phyloP scores from a whole-genome alignment of 2,329 filamentous ascomycete species.

The Colletotrichum eleusines region DNA sequence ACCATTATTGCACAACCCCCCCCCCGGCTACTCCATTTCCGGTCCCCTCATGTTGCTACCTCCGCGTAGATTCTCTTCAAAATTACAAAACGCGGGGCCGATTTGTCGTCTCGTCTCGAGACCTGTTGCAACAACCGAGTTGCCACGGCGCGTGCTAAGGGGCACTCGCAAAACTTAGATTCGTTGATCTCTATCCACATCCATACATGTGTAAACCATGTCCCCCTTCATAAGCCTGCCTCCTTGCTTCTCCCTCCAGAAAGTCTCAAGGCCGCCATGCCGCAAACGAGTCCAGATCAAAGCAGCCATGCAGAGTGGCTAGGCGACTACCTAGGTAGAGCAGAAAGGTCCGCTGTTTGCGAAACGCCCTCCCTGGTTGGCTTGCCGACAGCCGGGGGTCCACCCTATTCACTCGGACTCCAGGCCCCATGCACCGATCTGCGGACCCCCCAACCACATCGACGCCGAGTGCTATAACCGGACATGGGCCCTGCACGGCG shows the following conservation, averaged over 20 bases:
- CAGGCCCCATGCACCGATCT: slow-evolving; percentile 37
- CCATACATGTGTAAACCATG: background rate
- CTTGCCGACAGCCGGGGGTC: slow-evolving; percentile 16
- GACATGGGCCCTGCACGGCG: slow-evolving; percentile 6
- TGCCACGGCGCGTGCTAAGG: slow-evolving; percentile 2
- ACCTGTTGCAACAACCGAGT: background rate
- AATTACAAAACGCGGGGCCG: slow-evolving; percentile 4
- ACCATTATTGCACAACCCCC: background rate
- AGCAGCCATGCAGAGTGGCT: too few species aligned
- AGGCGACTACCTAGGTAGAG: background rate
- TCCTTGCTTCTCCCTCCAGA: background rate
- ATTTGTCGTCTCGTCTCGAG: slow-evolving; percentile 9
- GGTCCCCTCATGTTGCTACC: background rate
- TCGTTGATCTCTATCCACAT: background rate
- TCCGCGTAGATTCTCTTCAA: background rate
- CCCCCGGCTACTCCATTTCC: slow-evolving; percentile 7
- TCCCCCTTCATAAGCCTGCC: background rate
- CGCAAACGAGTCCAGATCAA: slow-evolving; percentile 26
- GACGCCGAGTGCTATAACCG: slow-evolving; percentile 21
- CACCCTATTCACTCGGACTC: slow-evolving; percentile 29
- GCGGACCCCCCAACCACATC: slow-evolving; percentile 28
- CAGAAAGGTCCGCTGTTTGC: slow-evolving; percentile 22
- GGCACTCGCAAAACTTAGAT: background rate
- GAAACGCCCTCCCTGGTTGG: slow-evolving; percentile 39
- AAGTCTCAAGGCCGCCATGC: background rate